These are phyloP conservation scores for Macrolepiota fuliginosa DNA, from an alignment of 768 basidiomycete genomes.

Conservation along the genomic window DNA sequence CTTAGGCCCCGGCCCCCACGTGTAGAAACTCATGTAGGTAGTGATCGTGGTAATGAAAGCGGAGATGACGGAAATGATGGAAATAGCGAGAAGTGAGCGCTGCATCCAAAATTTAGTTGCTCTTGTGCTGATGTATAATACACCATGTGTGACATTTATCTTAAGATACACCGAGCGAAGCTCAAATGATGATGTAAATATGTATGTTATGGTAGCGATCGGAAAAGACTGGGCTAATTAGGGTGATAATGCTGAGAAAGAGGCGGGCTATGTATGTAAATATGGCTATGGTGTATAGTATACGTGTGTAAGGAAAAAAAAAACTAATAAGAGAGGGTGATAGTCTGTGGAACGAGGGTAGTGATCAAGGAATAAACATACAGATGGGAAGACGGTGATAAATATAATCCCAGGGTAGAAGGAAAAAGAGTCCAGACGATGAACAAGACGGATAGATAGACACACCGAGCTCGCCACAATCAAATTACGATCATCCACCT, in stretches of 20 bases:
- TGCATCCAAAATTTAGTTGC: too few species aligned
- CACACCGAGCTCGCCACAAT: background rate
- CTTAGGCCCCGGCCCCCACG: background rate
- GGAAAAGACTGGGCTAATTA: background rate
- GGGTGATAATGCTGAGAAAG: background rate
- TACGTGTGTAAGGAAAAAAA: background rate
- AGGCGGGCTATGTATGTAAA: background rate
- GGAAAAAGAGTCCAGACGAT: background rate
- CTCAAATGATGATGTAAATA: background rate
- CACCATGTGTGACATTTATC: too few species aligned
- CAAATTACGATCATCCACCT: background rate
- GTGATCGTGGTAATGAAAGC: background rate
- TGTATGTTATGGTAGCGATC: background rate
- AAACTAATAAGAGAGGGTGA: background rate
- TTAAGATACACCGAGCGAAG: too few species aligned
- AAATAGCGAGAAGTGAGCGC: background rate
- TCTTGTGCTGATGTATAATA: too few species aligned
- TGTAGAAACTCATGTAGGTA: background rate
- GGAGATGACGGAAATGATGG: background rate
- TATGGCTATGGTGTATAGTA: background rate
- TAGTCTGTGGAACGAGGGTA: background rate
- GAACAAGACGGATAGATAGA: constrained; percentile 1
- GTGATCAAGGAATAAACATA: constrained; percentile 9
- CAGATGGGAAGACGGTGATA: background rate
- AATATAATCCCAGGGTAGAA: constrained; percentile 8